phyloP scores from a whole-genome alignment of 495 filamentous ascomycete species.

The Aspergillus leporis region DNA sequence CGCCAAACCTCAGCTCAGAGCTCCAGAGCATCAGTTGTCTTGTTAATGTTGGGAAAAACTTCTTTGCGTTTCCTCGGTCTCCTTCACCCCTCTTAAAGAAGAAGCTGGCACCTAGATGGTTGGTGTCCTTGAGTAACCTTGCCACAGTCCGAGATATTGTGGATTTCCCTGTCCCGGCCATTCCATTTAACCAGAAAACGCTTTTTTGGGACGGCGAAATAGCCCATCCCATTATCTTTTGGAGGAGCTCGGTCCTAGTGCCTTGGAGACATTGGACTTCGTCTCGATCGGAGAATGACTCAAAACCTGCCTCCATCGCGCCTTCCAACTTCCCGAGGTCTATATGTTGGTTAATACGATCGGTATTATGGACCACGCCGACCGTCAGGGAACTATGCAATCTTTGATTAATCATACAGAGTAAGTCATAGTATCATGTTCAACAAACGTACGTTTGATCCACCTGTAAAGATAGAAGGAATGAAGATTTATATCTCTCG shows the following conservation, averaged over 20 bases:
- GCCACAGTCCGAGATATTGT: constrained; percentile 30
- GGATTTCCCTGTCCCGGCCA: constrained; percentile 41
- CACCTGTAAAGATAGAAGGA: constrained; percentile 29
- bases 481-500: constrained; percentile 33
- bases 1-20: too few species aligned
- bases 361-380: too few species aligned
- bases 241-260: constrained; percentile 37
- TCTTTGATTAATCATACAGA: too few species aligned
- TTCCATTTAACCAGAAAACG: constrained; percentile 11
- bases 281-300: constrained; percentile 27
- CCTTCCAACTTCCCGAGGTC: not conserved
- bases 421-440: too few species aligned
- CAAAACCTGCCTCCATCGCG: constrained; percentile 35
- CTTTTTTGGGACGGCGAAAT: not conserved
- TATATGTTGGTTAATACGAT: constrained; percentile 4
- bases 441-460: constrained; percentile 33
- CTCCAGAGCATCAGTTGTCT: constrained; percentile 43
- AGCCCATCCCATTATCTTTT: not conserved
- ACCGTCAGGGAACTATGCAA: too few species aligned
- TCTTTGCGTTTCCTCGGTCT: constrained; percentile 35
- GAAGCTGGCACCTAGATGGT: constrained; percentile 23
- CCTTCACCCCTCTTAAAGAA: constrained; percentile 49
- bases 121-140: not conserved
- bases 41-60: constrained; percentile 46
- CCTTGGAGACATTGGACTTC: constrained; percentile 30